A percentile compares a stretch with the other conserved stretches of the same genome.
Evolutionary conservation across 257 asterid genomes (phyloP).

Genomic region (Solanum clarkiae): DNA sequence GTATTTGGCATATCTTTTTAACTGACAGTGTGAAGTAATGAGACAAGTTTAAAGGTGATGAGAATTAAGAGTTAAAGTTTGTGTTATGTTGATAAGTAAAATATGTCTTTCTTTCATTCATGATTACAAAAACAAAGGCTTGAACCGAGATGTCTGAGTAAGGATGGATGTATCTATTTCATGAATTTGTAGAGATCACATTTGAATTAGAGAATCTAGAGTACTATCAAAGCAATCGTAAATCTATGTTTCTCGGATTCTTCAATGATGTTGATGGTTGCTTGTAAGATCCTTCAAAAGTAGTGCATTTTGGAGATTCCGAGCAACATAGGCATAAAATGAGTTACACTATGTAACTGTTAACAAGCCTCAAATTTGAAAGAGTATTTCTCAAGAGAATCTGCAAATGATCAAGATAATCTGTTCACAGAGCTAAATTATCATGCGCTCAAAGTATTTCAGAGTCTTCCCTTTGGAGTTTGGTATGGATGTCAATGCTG

Average conservation of each 20-base stretch:
- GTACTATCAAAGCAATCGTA: neutral
- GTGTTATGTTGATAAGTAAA: too few species aligned
- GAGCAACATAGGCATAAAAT: neutral
- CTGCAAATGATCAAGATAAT: neutral
- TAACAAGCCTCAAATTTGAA: neutral
- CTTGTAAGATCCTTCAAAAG: too few species aligned
- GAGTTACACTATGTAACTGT: neutral
- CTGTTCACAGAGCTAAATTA: neutral
- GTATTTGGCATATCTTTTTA: too few species aligned
- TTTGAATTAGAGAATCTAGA: neutral
- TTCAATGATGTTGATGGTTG: too few species aligned
- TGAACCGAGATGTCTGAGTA: too few species aligned
- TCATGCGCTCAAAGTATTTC: neutral
- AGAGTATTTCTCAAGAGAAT: neutral
- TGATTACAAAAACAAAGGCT: too few species aligned
- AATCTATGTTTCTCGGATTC: neutral
- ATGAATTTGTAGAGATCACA: neutral
- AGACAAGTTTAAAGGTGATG: too few species aligned
- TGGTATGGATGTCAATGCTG: slow-evolving; percentile 53
- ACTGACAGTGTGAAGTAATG: too few species aligned
- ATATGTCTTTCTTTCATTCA: too few species aligned
- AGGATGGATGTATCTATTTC: too few species aligned
- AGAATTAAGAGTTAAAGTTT: too few species aligned
- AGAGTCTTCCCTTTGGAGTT: slow-evolving; percentile 80
- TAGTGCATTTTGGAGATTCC: too few species aligned